Percentiles rank a stretch among this genome's conserved stretches.
Conservation (phyloP, 345 rosid genomes). For the Iberis pinnata region DNA sequence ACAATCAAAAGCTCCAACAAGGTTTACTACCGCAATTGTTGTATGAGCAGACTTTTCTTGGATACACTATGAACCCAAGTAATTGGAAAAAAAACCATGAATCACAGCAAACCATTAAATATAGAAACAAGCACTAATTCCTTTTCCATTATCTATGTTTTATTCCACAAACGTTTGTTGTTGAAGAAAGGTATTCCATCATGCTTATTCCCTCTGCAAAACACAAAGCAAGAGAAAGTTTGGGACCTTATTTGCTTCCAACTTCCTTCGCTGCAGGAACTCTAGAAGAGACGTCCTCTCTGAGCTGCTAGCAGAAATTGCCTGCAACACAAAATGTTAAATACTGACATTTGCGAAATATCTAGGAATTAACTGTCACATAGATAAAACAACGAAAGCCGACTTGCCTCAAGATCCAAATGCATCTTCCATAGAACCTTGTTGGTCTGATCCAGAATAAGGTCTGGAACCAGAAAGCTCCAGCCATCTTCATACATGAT, state of each 20-base stretch:
- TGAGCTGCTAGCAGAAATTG: slow-evolving; percentile 89
- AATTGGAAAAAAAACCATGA: too few species aligned
- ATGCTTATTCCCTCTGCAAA: slow-evolving; percentile 7
- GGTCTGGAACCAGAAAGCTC: slow-evolving; percentile 89
- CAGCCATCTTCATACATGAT: slow-evolving; percentile 77
- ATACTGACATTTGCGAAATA: slow-evolving; percentile 1
- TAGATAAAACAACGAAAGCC: slow-evolving; percentile 6
- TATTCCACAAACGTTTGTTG: neutral
- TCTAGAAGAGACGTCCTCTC: slow-evolving; percentile 80
- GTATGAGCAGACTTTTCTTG: neutral
- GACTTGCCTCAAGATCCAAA: slow-evolving; percentile 81
- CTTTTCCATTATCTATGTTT: neutral
- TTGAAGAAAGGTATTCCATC: slow-evolving; percentile 6
- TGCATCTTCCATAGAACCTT: slow-evolving; percentile 81
- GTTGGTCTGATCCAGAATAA: slow-evolving; percentile 64
- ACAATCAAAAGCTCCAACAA: slow-evolving; percentile 17
- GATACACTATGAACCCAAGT: slow-evolving; percentile 3
- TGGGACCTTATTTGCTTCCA: slow-evolving; percentile 84
- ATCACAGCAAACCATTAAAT: neutral
- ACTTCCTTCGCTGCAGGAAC: slow-evolving; percentile 82
- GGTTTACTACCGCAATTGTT: slow-evolving; percentile 5
- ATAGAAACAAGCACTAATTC: neutral
- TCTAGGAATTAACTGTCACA: neutral
- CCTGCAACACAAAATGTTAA: slow-evolving; percentile 40
- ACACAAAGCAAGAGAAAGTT: slow-evolving; percentile 13